Evolutionary conservation across 768 basidiomycete species (phyloP).

Genomic region (Mycena albidolilacea): DNA sequence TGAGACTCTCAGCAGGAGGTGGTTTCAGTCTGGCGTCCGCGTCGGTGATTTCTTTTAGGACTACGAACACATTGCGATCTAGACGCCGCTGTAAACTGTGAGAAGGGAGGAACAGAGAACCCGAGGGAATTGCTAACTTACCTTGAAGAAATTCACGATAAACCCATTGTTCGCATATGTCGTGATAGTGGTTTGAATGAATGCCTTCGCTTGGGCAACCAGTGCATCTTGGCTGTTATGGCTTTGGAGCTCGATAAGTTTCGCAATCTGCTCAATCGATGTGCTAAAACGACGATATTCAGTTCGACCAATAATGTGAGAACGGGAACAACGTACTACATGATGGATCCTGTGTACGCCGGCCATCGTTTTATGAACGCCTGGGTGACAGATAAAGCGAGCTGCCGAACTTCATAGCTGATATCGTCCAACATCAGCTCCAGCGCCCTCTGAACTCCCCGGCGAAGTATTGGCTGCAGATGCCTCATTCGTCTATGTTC

Average conservation of each 20-base stretch:
- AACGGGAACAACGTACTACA: constrained; percentile 59
- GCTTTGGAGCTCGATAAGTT: constrained; percentile 62
- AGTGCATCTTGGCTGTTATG: constrained; percentile 72
- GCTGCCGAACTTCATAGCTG: constrained; percentile 77
- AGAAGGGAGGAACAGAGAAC: constrained; percentile 12
- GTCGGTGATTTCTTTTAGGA: constrained; percentile 64
- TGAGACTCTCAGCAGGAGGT: constrained; percentile 50
- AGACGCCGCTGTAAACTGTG: constrained; percentile 58
- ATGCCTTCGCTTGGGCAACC: constrained; percentile 67
- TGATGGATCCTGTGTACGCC: constrained; percentile 63
- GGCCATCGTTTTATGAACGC: constrained; percentile 76
- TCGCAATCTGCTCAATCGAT: constrained; percentile 66
- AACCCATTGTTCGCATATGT: constrained; percentile 73
- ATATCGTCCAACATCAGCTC: constrained; percentile 67
- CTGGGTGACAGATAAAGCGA: constrained; percentile 73
- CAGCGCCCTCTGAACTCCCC: constrained; percentile 65
- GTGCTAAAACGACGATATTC: constrained; percentile 47
- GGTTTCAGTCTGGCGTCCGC: constrained; percentile 51
- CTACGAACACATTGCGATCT: constrained; percentile 64
- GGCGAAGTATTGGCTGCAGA: constrained; percentile 67
- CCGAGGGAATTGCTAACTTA: constrained; percentile 41
- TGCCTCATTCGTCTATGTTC: constrained; percentile 67
- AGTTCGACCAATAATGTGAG: neutral
- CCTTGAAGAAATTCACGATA: constrained; percentile 72
- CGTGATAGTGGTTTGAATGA: constrained; percentile 67